A percentile compares a stretch with the other conserved stretches of the same genome.
Conservation (phyloP, 148 eudicot genomes). For the Tetragonia tetragonoides region DNA sequence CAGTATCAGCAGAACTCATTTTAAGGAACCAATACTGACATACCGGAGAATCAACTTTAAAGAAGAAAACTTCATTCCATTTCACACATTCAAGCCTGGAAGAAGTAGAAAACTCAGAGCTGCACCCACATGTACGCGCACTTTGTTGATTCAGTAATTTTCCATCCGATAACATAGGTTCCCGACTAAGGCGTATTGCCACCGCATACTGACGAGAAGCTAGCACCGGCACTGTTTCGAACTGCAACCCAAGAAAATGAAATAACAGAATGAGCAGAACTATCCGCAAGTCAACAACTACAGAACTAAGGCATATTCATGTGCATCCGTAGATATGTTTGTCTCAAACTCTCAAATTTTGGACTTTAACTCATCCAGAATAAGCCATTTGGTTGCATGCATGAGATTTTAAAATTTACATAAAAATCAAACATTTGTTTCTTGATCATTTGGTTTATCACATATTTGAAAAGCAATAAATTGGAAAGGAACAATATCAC, state of each 20-base stretch:
- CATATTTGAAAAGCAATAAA: too few relatives aligned
- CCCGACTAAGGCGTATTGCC: constrained; percentile 50
- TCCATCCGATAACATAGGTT: constrained; percentile 40
- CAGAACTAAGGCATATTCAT: not conserved
- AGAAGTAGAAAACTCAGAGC: constrained; percentile 41
- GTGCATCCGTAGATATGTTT: not conserved
- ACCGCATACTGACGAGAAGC: constrained; percentile 71
- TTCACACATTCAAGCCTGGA: constrained; percentile 56
- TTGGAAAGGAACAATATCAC: too few relatives aligned
- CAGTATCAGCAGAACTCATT: too few relatives aligned
- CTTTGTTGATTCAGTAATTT: constrained; percentile 57
- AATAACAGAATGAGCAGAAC: constrained; percentile 9
- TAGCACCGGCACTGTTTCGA: constrained; percentile 54
- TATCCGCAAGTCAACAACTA: constrained; percentile 8
- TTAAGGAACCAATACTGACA: constrained; percentile 13
- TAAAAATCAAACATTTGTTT: too few relatives aligned
- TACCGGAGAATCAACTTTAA: constrained; percentile 76
- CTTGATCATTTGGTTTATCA: too few relatives aligned
- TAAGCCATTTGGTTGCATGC: not conserved
- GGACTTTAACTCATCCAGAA: not conserved
- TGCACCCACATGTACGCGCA: constrained; percentile 78
- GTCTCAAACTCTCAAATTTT: not conserved
- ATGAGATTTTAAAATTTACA: too few relatives aligned
- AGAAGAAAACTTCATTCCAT: constrained; percentile 94
- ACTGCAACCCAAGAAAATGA: constrained; percentile 38